Conservation (phyloP, 805 yeast species). For the Saturnispora diversa region DNA sequence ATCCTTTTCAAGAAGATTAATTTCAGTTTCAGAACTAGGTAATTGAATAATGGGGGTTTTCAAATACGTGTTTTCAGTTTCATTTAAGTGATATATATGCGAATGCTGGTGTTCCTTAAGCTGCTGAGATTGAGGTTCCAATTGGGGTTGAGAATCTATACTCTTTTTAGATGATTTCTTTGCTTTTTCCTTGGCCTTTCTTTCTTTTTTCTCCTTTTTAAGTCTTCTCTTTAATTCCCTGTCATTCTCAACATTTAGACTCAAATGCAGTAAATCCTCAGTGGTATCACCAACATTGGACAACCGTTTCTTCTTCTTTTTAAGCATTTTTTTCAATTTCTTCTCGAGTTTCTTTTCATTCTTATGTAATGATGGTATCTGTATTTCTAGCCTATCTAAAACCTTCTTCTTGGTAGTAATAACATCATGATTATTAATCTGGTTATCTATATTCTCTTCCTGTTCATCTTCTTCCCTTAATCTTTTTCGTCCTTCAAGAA, state of each 20-base stretch:
- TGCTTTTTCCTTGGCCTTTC: background rate
- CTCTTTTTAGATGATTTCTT: constrained; percentile 17
- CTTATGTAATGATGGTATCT: background rate
- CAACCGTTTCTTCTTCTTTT: constrained; percentile 4
- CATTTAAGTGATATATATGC: too few species aligned
- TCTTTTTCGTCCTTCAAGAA: background rate
- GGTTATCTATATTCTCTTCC: too few species aligned
- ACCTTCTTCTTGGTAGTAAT: too few species aligned
- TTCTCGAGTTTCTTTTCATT: background rate
- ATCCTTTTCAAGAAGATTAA: background rate
- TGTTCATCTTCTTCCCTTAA: constrained; percentile 3
- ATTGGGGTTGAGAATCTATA: constrained; percentile 5
- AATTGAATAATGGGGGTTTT: background rate
- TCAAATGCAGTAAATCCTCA: constrained; percentile 16
- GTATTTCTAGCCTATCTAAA: too few species aligned
- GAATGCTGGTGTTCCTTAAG: background rate
- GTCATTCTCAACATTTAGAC: constrained; percentile 20
- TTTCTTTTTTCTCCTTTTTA: constrained; percentile 16
- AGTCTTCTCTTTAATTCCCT: constrained; percentile 16
- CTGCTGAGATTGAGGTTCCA: background rate
- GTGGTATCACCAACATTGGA: background rate
- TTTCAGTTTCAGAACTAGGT: constrained; percentile 7
- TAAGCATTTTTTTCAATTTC: constrained; percentile 2
- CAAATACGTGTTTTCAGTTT: background rate
- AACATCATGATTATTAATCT: too few species aligned